phyloP scores from a whole-genome alignment of 768 basidiomycete species.

The Trametes coccinea region DNA sequence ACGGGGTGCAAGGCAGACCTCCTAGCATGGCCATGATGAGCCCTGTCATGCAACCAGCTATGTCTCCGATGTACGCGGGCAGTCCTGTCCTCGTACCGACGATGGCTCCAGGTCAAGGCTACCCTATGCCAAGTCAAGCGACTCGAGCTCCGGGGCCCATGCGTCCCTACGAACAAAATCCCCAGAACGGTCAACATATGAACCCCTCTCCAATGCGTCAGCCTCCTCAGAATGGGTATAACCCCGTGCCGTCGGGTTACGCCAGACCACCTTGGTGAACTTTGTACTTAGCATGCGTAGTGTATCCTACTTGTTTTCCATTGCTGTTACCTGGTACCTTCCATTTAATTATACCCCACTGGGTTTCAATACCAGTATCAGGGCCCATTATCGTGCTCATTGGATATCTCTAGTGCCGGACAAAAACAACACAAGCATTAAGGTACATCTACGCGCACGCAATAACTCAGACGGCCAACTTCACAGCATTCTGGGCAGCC shows the following conservation, averaged over 20 bases:
- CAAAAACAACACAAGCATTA: constrained; percentile 13
- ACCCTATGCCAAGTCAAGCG: constrained; percentile 26
- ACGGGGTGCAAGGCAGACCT: constrained; percentile 33
- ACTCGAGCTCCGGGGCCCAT: constrained; percentile 39
- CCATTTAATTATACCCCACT: constrained; percentile 22
- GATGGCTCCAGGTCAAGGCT: constrained; percentile 35
- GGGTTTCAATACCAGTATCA: constrained; percentile 6
- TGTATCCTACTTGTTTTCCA: constrained; percentile 15
- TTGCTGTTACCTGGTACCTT: constrained; percentile 20
- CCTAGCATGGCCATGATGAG: constrained; percentile 57
- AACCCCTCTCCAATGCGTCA: constrained; percentile 32
- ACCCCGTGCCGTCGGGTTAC: constrained; percentile 41
- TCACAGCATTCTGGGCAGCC: constrained; percentile 79
- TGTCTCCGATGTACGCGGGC: constrained; percentile 58
- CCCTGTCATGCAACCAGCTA: constrained; percentile 65
- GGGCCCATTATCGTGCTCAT: constrained; percentile 11
- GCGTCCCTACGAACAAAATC: constrained; percentile 29
- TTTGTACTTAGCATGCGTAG: constrained; percentile 12
- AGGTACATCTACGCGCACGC: constrained; percentile 9
- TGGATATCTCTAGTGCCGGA: constrained; percentile 11
- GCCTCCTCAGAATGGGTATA: constrained; percentile 39
- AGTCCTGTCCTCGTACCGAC: constrained; percentile 70
- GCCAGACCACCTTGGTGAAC: constrained; percentile 53
- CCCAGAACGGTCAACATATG: constrained; percentile 22
- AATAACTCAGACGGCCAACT: constrained; percentile 46